Base-by-base conservation (phyloP, 352 stramenopile species). In the Globisporangium lucens region DNA sequence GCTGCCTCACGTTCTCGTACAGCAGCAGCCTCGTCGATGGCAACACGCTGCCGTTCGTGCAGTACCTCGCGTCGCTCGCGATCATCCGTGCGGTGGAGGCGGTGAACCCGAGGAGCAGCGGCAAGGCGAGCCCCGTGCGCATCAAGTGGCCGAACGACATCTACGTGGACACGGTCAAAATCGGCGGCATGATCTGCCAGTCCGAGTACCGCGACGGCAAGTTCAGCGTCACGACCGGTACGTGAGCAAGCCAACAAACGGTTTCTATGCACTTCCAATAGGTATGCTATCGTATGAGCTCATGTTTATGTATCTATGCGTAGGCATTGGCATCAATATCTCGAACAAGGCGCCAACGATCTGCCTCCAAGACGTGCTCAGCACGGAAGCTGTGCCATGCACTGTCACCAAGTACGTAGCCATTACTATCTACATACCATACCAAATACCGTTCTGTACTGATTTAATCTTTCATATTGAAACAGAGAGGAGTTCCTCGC, bases 121-220 rank as follows among this genome's bases (percentile, higher is more conserved):
- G 61, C 1, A 65, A 66, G 56, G 72, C 65, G 4, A 89, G 80
- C 30, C 74, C 85, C 41, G 89, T 97, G 65, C 79, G 78, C 66
- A 97, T 97, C 80, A 97, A 97, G 73, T 97, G 90, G 90, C 90
- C 90, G 27, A 97, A 97, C 70, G 90, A 97, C 73, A 96, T 97
- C 46, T 97, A 97, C 74, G 89, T 84, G 35, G 78, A 95, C 67
- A 83, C 84, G 62, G 78, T 89, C 76, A 97, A 97, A 75, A 95
- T 97, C 67, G 89, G 85, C 67, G 90, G 90, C 41, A 95, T 97
- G 60, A 70, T 97, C 27, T 97, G 89, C 69, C 90, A 97, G 71
- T 96, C 88, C 49, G 85, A 94, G 73, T 96, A 87, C 72, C 75
- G 76, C 47, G 77, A 96, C 69, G 78, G 82, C 46, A 73, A 75